These are phyloP conservation scores for Komagataella kurtzmanii DNA, from an alignment of 805 yeast genomes.

Conservation along the genomic window DNA sequence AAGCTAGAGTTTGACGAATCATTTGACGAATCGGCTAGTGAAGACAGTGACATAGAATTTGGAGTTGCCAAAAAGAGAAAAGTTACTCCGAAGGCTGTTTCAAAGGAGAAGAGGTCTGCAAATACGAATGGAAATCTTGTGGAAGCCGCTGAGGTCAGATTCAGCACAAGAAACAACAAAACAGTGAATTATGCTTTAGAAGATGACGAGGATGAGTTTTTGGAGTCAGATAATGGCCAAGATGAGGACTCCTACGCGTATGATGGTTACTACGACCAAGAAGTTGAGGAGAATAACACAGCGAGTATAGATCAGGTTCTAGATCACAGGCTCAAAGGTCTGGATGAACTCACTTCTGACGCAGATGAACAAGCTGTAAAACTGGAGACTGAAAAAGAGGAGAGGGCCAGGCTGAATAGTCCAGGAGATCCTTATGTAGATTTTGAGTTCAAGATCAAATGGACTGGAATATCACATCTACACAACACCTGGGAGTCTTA, in stretches of 20 bases:
- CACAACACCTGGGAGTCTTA: slow-evolving; percentile 93
- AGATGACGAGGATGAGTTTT: slow-evolving; percentile 39
- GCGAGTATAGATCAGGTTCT: slow-evolving; percentile 26
- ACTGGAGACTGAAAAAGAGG: slow-evolving; percentile 9
- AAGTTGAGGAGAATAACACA: slow-evolving; percentile 1
- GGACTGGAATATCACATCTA: slow-evolving; percentile 80
- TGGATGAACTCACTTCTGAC: not conserved
- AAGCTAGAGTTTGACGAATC: slow-evolving; percentile 13
- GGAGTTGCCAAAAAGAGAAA: slow-evolving; percentile 11
- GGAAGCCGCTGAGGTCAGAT: slow-evolving; percentile 45
- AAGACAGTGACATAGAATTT: slow-evolving; percentile 18
- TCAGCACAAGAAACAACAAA: slow-evolving; percentile 61
- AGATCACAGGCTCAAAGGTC: slow-evolving; percentile 29
- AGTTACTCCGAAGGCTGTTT: slow-evolving; percentile 24
- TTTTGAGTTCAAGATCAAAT: slow-evolving; percentile 57
- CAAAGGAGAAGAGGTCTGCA: slow-evolving; percentile 5
- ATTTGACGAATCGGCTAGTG: slow-evolving; percentile 13
- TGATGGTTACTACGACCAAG: slow-evolving; percentile 8
- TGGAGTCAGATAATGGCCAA: slow-evolving; percentile 29
- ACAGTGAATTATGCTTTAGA: slow-evolving; percentile 72
- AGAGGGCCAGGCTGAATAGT: slow-evolving; percentile 9
- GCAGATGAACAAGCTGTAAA: slow-evolving; percentile 20
- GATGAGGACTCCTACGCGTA: slow-evolving; percentile 11
- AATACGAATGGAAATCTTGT: slow-evolving; percentile 7
- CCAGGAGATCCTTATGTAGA: slow-evolving; percentile 38